Percentiles rank a stretch among this genome's conserved stretches.
Conservation (phyloP, 139 green algal species). For the Nannochloris sp. region DNA sequence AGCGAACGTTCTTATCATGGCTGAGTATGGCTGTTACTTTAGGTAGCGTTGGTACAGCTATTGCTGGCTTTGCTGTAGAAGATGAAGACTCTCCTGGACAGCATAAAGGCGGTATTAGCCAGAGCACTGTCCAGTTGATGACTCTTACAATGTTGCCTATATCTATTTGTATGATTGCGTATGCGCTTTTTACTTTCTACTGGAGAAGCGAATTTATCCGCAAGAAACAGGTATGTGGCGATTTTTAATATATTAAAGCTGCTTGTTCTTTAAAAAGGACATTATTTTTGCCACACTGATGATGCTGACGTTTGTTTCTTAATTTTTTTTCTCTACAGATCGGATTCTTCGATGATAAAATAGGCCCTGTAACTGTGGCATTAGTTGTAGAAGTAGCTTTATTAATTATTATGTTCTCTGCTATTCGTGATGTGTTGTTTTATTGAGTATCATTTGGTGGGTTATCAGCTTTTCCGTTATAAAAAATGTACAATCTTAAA, state of each 20-base stretch:
- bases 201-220: slow-evolving; percentile 62
- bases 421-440: slow-evolving; percentile 21
- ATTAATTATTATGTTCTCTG: slow-evolving; percentile 52
- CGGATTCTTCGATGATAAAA: slow-evolving; percentile 73
- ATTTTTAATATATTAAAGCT: background rate
- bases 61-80: slow-evolving; percentile 55
- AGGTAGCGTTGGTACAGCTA: slow-evolving; percentile 67
- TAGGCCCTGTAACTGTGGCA: slow-evolving; percentile 61
- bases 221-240: slow-evolving; percentile 57
- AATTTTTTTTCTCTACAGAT: slow-evolving; percentile 38
- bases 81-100: slow-evolving; percentile 7
- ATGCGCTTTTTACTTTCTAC: slow-evolving; percentile 77
- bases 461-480: too few relatives aligned
- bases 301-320: too few relatives aligned
- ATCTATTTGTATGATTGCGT: slow-evolving; percentile 73
- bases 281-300: background rate
- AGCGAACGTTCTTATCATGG: slow-evolving; percentile 81
- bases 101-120: slow-evolving; percentile 31
- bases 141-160: slow-evolving; percentile 68
- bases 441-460: too few relatives aligned
- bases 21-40: slow-evolving; percentile 80
- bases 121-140: slow-evolving; percentile 65
- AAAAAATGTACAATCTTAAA: too few relatives aligned
- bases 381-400: slow-evolving; percentile 55
- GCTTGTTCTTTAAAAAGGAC: background rate